Percentiles rank a stretch among this genome's conserved stretches.
Conservation (phyloP, 2,329 filamentous ascomycete genomes). For the Ophiocordyceps camponoti-leonardi region DNA sequence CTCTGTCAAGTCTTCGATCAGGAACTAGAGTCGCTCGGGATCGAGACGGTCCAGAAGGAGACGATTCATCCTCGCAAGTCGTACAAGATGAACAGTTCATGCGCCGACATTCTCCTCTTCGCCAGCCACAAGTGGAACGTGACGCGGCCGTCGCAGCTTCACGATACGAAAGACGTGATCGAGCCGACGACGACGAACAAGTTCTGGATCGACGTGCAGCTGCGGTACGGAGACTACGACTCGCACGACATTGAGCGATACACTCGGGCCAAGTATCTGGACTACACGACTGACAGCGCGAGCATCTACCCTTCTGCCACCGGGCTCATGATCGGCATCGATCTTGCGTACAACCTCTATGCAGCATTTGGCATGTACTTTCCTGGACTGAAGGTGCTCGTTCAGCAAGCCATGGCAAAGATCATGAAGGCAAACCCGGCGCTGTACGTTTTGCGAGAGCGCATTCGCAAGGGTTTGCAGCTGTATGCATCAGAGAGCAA, state of each 20-base stretch:
- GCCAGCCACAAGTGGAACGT: conserved; percentile 99
- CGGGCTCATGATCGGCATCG: conserved; percentile 93
- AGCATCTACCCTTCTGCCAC: conserved; percentile 96
- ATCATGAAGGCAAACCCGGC: conserved; percentile 99
- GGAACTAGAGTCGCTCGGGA: conserved; percentile 84
- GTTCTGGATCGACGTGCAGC: conserved; percentile 96
- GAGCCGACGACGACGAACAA: conserved; percentile 93
- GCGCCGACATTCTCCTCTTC: conserved; percentile 91
- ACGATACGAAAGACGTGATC: conserved; percentile 92
- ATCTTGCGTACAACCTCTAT: conserved; percentile 95
- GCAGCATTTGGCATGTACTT: conserved; percentile 98
- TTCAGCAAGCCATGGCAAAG: conserved; percentile 99
- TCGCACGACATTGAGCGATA: conserved; percentile 98
- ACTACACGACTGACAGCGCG: conserved; percentile 97
- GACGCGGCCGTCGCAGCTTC: conserved; percentile 77
- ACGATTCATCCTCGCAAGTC: conserved; percentile 98
- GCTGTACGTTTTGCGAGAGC: conserved; percentile 87
- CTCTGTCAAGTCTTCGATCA: conserved; percentile 97
- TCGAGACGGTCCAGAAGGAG: conserved; percentile 97
- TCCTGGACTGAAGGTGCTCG: conserved; percentile 83
- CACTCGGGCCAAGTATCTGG: conserved; percentile 91
- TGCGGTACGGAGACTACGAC: conserved; percentile 95
- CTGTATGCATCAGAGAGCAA: conserved; percentile 97
- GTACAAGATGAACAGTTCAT: conserved; percentile 99
- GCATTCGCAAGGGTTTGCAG: conserved; percentile 95